Evolutionary conservation across 805 yeast genomes (phyloP), one percentile per base, ranked within the genome.

Genomic region (Schwanniomyces pseudopolymorphus): DNA sequence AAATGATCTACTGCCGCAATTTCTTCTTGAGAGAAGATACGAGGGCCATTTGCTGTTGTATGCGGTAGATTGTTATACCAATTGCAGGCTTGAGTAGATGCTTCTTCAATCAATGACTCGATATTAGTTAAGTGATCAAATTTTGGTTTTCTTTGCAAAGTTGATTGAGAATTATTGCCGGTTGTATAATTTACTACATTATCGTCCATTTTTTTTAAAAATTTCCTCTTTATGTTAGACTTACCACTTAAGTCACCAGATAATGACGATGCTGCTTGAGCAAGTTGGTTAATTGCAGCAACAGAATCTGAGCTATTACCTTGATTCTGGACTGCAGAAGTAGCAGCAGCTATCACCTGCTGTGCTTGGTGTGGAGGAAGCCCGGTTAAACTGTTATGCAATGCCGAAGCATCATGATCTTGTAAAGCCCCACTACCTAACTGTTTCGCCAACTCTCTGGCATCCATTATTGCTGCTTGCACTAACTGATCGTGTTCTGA

Each of bases 381-480:
- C 19, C 55, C 54, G 28, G 44, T 51, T 26, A 51, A 46, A 4
- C 53, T 46, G 31, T 52, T 46, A 37, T 52, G 54, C 4, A 48
- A 38, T 3, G 49, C 37, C 14, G 35, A 14, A 11, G 40, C 20
- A 17, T 47, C 54, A 38, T 47, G 49, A 10, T 52, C 53, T 13
- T 50, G 52, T 22, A 52, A 39, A 3, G 47, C 26, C 17, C 49
- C 54, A 26, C 33, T 48, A 5, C 70, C 66, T 17, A 76, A 58
- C 43, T 67, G 72, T 51, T 70, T 73, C 17, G 85, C 84, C 47
- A 84, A 70, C 36, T 83, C 81, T 43, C 84, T 74, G 0, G 89
- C 87, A 55, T 84, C 87, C 51, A 83, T 69, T 39, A 85, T 81
- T 1, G 87, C 88, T 40, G 84, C 88, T 48, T 84, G 81, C 9